Conservation (phyloP, 306 rosid genomes). For the Gillenia trifoliata region DNA sequence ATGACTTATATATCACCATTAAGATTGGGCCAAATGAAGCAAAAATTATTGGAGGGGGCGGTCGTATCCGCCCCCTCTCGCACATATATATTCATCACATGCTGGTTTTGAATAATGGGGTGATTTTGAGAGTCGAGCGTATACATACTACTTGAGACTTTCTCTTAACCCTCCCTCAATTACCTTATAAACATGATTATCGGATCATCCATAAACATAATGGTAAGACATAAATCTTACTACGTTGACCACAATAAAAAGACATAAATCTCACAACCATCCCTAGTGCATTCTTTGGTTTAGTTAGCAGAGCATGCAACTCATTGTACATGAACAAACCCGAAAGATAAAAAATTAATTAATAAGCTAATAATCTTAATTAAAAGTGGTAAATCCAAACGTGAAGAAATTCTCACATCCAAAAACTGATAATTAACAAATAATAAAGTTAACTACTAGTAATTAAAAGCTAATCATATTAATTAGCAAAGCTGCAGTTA, state of each 20-base stretch:
- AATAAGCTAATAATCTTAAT: background rate
- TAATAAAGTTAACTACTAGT: background rate
- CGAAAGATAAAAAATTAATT: background rate
- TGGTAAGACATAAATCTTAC: background rate
- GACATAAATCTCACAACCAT: background rate
- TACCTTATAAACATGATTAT: background rate
- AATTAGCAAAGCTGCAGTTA: too few species aligned
- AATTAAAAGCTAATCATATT: too few species aligned
- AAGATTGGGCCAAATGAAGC: too few species aligned
- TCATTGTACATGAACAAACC: background rate
- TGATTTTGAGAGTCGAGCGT: background rate
- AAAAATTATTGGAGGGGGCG: too few species aligned
- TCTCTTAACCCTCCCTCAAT: background rate
- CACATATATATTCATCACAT: background rate
- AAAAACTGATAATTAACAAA: background rate
- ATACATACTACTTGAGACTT: background rate
- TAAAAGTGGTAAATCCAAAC: background rate
- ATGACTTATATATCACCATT: background rate
- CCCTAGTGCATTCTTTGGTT: background rate
- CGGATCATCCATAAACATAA: background rate
- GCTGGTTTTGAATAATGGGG: background rate
- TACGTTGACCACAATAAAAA: too few species aligned
- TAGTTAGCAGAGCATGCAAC: background rate
- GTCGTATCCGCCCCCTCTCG: background rate
- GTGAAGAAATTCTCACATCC: background rate